These are phyloP conservation scores for Fragilariopsis cylindrus DNA, from an alignment of 108 stramenopile genomes.

Conservation along the genomic window DNA sequence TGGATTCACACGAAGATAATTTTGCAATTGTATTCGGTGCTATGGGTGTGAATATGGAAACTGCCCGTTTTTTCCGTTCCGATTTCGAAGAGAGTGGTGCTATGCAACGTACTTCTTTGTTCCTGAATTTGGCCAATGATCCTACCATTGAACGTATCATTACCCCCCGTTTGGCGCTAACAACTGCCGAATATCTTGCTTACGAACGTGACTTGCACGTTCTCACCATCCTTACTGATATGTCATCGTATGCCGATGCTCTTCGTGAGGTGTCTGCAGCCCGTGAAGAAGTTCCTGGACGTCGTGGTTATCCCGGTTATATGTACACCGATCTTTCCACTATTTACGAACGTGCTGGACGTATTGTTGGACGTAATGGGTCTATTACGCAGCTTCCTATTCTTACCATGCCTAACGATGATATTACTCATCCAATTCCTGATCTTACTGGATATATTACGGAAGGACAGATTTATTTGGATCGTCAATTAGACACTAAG, in stretches of 20 bases:
- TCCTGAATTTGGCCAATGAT: conserved; percentile 99
- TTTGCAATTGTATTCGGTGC: conserved; percentile 99
- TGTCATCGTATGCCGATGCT: conserved; percentile 99
- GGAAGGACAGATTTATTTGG: conserved; percentile 99
- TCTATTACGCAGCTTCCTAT: conserved; percentile 99
- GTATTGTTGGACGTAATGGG: conserved; percentile 98
- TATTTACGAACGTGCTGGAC: conserved; percentile 99
- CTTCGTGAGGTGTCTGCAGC: conserved; percentile 99
- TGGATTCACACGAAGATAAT: conserved; percentile 98
- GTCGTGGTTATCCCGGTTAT: conserved; percentile 99
- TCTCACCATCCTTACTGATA: conserved; percentile 98
- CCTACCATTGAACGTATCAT: conserved; percentile 99
- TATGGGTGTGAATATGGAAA: conserved; percentile 99
- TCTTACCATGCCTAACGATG: conserved; percentile 99
- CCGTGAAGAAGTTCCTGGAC: conserved; percentile 99
- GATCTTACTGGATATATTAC: conserved; percentile 99
- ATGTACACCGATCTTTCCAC: conserved; percentile 99
- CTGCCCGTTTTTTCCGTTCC: conserved; percentile 97
- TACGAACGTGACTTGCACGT: conserved; percentile 99
- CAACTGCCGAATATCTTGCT: conserved; percentile 99
- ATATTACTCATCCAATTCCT: conserved; percentile 99
- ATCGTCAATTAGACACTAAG: conserved; percentile 97
- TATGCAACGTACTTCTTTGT: conserved; percentile 98
- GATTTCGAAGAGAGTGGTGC: conserved; percentile 99
- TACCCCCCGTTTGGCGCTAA: conserved; percentile 98